phyloP scores from a whole-genome alignment of 2,329 filamentous ascomycete genomes.

The Diaporthe caulivora region DNA sequence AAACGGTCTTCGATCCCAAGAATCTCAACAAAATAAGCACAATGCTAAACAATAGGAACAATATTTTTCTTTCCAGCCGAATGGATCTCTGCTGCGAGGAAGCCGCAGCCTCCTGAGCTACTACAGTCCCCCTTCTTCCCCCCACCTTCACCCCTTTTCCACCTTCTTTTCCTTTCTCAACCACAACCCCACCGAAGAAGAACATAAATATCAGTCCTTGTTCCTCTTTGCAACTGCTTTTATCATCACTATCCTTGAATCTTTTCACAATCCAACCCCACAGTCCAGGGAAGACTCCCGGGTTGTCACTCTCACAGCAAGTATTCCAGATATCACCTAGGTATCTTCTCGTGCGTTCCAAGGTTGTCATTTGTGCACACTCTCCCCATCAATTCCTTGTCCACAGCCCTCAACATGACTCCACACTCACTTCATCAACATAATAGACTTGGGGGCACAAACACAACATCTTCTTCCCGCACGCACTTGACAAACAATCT shows the following conservation, averaged over 20 bases:
- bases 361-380: not conserved
- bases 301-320: not conserved
- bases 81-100: not conserved
- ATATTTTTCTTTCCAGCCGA: not conserved
- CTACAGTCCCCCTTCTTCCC: not conserved
- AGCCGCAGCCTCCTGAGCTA: not conserved
- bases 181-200: not conserved
- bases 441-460: too few relatives aligned
- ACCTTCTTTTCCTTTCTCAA: too few relatives aligned
- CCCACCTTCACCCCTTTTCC: not conserved
- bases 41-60: not conserved
- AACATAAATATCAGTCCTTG: not conserved
- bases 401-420: not conserved
- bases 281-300: too few relatives aligned
- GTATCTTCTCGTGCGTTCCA: accelerated
- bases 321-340: not conserved
- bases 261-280: too few relatives aligned
- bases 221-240: not conserved
- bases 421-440: not conserved
- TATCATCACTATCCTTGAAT: not conserved
- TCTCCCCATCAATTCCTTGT: not conserved
- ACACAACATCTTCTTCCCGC: not conserved
- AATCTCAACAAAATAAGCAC: not conserved
- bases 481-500: not conserved
- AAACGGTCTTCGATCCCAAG: not conserved